These are phyloP conservation scores for Diaporthe vexans DNA, from an alignment of 2,329 filamentous ascomycete species.

Conservation along the genomic window DNA sequence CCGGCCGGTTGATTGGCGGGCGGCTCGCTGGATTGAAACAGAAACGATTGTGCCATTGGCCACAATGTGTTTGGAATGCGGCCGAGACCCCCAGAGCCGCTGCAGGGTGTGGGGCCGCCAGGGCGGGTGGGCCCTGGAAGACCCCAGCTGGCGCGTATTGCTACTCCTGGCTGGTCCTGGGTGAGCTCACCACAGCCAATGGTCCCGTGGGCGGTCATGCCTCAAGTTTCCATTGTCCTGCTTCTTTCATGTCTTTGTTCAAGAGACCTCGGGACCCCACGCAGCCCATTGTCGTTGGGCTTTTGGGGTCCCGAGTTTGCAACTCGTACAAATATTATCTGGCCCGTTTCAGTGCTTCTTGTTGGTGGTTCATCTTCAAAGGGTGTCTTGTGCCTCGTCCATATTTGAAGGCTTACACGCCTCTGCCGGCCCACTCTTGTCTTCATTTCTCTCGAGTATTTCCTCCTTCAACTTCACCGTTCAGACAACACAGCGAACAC, in stretches of 20 bases:
- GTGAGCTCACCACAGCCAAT: slow-evolving; percentile 22
- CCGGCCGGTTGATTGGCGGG: slow-evolving; percentile 24
- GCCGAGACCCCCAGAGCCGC: slow-evolving; percentile 16
- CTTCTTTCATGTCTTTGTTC: slow-evolving; percentile 24
- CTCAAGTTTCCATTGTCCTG: slow-evolving; percentile 12
- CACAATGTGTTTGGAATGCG: slow-evolving; percentile 24
- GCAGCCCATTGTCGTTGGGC: not conserved
- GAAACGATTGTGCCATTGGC: slow-evolving; percentile 29
- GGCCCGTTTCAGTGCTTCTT: slow-evolving; percentile 21
- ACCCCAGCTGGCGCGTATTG: slow-evolving; percentile 33
- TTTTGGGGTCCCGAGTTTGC: slow-evolving; percentile 8
- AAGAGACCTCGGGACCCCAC: slow-evolving; percentile 17
- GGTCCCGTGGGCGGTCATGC: not conserved
- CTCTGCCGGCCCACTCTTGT: not conserved
- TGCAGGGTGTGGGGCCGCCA: slow-evolving; percentile 6
- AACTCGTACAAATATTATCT: slow-evolving; percentile 13
- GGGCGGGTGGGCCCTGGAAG: not conserved
- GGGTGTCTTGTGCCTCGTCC: not conserved
- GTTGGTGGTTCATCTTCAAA: slow-evolving; percentile 21
- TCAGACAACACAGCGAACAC: not conserved
- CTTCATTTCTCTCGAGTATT: not conserved
- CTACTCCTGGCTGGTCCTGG: not conserved
- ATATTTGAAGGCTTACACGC: slow-evolving; percentile 28
- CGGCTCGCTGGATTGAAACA: slow-evolving; percentile 18
- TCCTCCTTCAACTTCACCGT: not conserved